Percentiles rank a stretch among this genome's conserved stretches.
These are phyloP conservation scores for Thielaviopsis euricoi DNA, from an alignment of 2,329 filamentous ascomycete species.

Conservation along the genomic window DNA sequence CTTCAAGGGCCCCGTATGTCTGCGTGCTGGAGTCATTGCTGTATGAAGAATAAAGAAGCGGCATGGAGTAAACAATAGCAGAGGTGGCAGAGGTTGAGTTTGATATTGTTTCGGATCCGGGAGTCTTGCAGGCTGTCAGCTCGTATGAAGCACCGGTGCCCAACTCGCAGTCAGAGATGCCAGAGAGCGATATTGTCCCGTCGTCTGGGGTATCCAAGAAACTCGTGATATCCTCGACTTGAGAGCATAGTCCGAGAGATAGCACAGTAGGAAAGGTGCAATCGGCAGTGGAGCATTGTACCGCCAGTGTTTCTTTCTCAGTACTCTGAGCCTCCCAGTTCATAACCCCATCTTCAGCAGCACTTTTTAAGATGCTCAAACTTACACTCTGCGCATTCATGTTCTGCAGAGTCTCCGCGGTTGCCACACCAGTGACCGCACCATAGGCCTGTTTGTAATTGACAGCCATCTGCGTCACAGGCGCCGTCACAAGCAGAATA, in stretches of 20 bases:
- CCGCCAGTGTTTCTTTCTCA: background rate
- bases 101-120: slow-evolving; percentile 13
- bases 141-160: background rate
- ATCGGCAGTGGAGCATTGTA: slow-evolving; percentile 13
- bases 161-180: slow-evolving; percentile 8
- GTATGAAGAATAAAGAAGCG: slow-evolving; percentile 16
- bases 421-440: background rate
- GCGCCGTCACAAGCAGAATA: slow-evolving; percentile 12
- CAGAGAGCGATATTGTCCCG: slow-evolving; percentile 12
- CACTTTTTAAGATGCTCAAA: background rate
- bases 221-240: slow-evolving; percentile 15
- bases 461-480: slow-evolving; percentile 11
- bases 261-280: slow-evolving; percentile 13
- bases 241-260: slow-evolving; percentile 15
- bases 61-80: slow-evolving; percentile 17
- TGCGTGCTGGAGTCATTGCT: background rate
- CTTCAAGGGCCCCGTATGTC: slow-evolving; percentile 16
- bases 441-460: slow-evolving; percentile 1
- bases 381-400: background rate
- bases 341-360: background rate
- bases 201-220: slow-evolving; percentile 6
- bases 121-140: slow-evolving; percentile 11
- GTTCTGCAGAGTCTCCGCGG: background rate
- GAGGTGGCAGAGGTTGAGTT: slow-evolving; percentile 12
- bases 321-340: background rate